Base-by-base conservation (phyloP, 768 basidiomycete species). In the Xerocomellus dryophilus region DNA sequence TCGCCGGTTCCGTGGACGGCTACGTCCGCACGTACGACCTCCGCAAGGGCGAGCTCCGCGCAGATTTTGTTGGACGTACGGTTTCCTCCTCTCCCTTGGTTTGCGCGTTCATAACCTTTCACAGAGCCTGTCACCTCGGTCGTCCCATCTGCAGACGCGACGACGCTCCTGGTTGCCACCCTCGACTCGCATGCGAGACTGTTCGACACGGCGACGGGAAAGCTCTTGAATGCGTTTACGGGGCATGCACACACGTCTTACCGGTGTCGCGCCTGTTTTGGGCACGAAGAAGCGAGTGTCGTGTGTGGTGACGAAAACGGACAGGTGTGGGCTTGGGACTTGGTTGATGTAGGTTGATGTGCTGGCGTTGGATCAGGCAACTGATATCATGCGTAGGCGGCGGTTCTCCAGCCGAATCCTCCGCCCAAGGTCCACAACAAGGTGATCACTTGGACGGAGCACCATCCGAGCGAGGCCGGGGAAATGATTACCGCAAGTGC, bases 21-120 rank as follows among this genome's bases (percentile, higher is more conserved):
- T 80, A 88, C 66, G 84, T 96, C 41, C 83, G 97, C 18, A 92
- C 91, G 9, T 98, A 98, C 71, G 97, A 99, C 71, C 78, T 99
- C 31, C 87, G 97, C 48, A 93, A 88, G 76, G 97, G 97, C 21
- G 85, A 96, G 67, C 73, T 98, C 27, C 83, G 88, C 8, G 81
- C 89, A 41, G 97, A 99, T 70, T 93, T 84, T 65, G 81, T 98
- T 60, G 96, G 96, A 8, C 82, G 93, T 95, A 69, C 63, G 91
- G 82, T 14, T 3, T 21, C 10, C 0, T 25, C n/a, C 11, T 36
- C 34, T 34, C 20, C 7, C 10, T 18, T 8, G 1, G 4, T 15
- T 5, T 39, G 18, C 20, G 12, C 3, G 27, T 15, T 47, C 44
- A 35, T 21, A 2, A 3, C 6, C 2, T 20, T 11, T 27, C 7